Conservation (phyloP, 2,329 filamentous ascomycete genomes). For the Berkeleyomyces rouxiae region DNA sequence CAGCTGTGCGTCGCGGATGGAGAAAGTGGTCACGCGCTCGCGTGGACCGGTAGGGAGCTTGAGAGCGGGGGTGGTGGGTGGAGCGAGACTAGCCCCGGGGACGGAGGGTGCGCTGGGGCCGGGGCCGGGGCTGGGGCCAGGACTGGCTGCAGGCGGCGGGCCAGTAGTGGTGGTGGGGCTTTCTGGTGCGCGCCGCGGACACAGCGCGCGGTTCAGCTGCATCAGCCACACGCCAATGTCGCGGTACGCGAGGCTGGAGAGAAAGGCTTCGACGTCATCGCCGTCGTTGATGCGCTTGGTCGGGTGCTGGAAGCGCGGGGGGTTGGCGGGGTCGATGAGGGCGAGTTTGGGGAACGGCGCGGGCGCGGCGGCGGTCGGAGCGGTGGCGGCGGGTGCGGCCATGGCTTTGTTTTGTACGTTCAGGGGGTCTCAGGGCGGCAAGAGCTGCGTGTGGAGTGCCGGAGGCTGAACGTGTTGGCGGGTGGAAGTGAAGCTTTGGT, state of each 20-base stretch:
- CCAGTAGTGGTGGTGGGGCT: neutral
- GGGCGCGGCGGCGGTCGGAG: neutral
- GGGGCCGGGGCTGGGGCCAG: neutral
- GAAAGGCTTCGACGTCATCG: conserved; percentile 64
- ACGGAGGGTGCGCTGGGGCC: neutral
- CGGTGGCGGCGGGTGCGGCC: conserved; percentile 3
- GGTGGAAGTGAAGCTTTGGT: neutral
- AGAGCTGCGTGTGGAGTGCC: neutral
- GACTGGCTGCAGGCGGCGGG: neutral
- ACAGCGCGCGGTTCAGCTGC: conserved; percentile 77
- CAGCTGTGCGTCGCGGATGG: neutral
- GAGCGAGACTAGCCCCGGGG: neutral
- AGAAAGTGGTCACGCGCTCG: conserved; percentile 9
- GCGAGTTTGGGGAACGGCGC: conserved; percentile 22
- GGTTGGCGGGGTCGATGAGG: conserved; percentile 28
- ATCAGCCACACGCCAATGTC: conserved; percentile 78
- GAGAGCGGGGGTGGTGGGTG: neutral
- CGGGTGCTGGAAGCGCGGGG: conserved; percentile 47
- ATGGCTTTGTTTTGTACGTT: neutral
- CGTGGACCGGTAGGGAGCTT: conserved; percentile 17
- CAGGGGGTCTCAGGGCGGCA: neutral
- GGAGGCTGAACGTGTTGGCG: too few relatives aligned
- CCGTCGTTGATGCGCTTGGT: conserved; percentile 72
- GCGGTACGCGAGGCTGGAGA: conserved; percentile 64
- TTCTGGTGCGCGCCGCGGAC: conserved; percentile 40